phyloP scores from a whole-genome alignment of 176 grass and related monocot species.

The Pharus latifolius region DNA sequence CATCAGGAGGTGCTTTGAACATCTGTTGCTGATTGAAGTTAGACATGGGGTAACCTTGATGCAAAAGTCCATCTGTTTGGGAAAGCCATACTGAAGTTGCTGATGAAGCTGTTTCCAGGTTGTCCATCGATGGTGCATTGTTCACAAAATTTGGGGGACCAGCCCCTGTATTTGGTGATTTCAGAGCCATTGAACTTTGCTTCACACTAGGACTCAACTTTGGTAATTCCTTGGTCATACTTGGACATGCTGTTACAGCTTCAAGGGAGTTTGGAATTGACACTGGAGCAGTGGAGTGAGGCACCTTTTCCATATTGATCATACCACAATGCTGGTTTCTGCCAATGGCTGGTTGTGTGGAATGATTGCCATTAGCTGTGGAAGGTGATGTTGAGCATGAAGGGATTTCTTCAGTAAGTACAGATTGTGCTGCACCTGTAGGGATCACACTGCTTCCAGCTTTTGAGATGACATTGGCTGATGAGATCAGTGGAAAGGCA shows the following conservation, averaged over 20 bases:
- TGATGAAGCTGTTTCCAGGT: conserved; percentile 82
- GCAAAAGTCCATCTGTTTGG: conserved; percentile 64
- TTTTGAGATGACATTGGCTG: conserved; percentile 30
- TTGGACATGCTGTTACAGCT: conserved; percentile 29
- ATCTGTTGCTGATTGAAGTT: conserved; percentile 57
- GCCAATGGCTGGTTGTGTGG: conserved; percentile 24
- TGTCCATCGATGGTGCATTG: conserved; percentile 53
- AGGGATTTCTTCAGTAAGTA: conserved; percentile 71
- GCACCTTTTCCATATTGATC: conserved; percentile 35
- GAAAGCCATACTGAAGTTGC: conserved; percentile 79
- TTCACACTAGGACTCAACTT: conserved; percentile 55
- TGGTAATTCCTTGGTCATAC: conserved; percentile 29
- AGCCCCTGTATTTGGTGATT: conserved; percentile 37
- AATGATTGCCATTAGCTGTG: conserved; percentile 47
- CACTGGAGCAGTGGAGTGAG: conserved; percentile 32
- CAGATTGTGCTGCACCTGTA: conserved; percentile 58
- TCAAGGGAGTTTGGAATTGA: conserved; percentile 42
- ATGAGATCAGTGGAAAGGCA: conserved; percentile 21
- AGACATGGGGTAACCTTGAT: conserved; percentile 53
- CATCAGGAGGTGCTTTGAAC: conserved; percentile 58
- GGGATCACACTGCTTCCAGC: conserved; percentile 28
- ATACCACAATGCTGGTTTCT: conserved; percentile 40
- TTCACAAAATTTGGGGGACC: conserved; percentile 53
- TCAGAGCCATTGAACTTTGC: conserved; percentile 32
- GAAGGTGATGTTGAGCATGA: conserved; percentile 85